Evolutionary conservation across 306 rosid species (phyloP).

Genomic region (Inga oerstediana): DNA sequence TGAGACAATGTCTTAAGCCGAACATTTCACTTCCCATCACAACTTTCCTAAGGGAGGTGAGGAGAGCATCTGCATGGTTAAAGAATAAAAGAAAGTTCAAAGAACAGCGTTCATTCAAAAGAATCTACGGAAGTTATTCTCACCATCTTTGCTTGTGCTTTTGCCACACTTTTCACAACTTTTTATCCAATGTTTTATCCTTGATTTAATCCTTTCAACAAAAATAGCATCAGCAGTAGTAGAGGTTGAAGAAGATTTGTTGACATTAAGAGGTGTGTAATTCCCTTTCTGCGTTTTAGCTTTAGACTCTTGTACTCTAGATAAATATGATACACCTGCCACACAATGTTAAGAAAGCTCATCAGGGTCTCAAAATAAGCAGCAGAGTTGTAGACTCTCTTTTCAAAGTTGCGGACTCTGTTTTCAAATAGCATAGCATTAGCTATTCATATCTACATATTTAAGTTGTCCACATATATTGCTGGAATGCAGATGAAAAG

Average conservation of each 20-base stretch:
- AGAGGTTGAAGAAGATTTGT: slow-evolving; percentile 48
- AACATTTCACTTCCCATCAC: slow-evolving; percentile 58
- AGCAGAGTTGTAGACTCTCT: slow-evolving; percentile 7
- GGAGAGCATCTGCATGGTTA: slow-evolving; percentile 60
- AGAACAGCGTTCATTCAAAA: slow-evolving; percentile 2
- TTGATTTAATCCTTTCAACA: slow-evolving; percentile 63
- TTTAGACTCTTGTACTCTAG: slow-evolving; percentile 73
- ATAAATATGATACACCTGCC: slow-evolving; percentile 84
- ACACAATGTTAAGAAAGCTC: slow-evolving; percentile 18
- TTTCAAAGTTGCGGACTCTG: no score
- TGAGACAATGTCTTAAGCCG: slow-evolving; percentile 69
- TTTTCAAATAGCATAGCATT: no score
- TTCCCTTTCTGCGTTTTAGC: slow-evolving; percentile 60
- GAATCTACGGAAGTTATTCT: slow-evolving; percentile 20
- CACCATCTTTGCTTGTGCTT: no score
- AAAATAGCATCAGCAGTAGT: slow-evolving; percentile 73
- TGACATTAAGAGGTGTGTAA: not conserved
- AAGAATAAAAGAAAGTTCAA: slow-evolving; percentile 19
- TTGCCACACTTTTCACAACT: no score
- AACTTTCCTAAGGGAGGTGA: slow-evolving; percentile 62
- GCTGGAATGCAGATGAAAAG: no score
- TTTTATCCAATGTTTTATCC: no score
- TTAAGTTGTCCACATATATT: no score
- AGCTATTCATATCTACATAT: no score
- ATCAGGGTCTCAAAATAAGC: slow-evolving; percentile 20